These are phyloP conservation scores for Skeletonema potamos DNA, from an alignment of 108 stramenopile genomes.

Conservation along the genomic window DNA sequence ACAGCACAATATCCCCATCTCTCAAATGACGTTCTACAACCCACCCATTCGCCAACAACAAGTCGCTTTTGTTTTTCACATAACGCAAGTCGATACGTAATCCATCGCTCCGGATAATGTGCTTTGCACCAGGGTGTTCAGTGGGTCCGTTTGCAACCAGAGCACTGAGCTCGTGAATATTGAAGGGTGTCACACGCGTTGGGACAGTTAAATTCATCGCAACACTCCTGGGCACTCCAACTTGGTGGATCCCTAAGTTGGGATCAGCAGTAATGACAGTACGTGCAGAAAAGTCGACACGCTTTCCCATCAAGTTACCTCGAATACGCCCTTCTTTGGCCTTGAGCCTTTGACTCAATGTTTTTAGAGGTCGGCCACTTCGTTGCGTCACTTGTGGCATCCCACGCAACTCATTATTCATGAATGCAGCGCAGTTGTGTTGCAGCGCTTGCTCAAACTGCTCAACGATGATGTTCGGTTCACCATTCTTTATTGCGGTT, in stretches of 20 bases:
- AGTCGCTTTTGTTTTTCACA: constrained; percentile 92
- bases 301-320: constrained; percentile 99
- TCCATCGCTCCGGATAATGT: constrained; percentile 96
- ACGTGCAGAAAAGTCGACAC: constrained; percentile 98
- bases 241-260: constrained; percentile 98
- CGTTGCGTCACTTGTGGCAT: constrained; percentile 94
- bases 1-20: constrained; percentile 97
- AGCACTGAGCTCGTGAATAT: constrained; percentile 78
- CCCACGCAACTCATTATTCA: constrained; percentile 93
- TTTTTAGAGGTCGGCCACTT: constrained; percentile 97
- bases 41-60: constrained; percentile 92
- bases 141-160: constrained; percentile 96
- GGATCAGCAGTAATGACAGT: constrained; percentile 99
- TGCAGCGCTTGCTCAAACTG: constrained; percentile 96
- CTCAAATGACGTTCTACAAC: constrained; percentile 97
- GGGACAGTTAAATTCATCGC: constrained; percentile 98
- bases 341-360: constrained; percentile 91
- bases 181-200: constrained; percentile 95
- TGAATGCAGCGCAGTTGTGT: constrained; percentile 91
- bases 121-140: constrained; percentile 95
- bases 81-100: constrained; percentile 93
- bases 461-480: constrained; percentile 91
- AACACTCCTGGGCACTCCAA: constrained; percentile 96
- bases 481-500: constrained; percentile 88
- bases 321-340: constrained; percentile 99